These are phyloP conservation scores for Amanita rubescens DNA, from an alignment of 768 basidiomycete genomes.

Conservation along the genomic window DNA sequence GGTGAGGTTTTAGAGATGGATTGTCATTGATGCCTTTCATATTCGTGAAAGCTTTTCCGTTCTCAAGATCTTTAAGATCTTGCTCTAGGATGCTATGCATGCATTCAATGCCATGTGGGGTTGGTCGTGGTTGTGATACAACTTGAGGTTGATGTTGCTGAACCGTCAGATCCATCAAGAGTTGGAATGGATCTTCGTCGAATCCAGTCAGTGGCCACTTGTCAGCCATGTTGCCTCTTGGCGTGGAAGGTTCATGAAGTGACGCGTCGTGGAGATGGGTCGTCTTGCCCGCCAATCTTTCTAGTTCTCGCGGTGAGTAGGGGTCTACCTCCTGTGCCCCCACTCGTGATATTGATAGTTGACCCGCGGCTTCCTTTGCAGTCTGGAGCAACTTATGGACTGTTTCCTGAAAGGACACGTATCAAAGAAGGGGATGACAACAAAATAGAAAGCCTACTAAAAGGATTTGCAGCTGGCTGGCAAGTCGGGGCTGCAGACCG, in stretches of 20 bases:
- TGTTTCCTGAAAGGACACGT: constrained; percentile 24
- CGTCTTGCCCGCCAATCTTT: constrained; percentile 50
- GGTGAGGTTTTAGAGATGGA: background rate
- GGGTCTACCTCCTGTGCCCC: constrained; percentile 15
- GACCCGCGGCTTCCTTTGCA: constrained; percentile 34
- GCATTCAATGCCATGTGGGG: constrained; percentile 10
- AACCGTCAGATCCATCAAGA: background rate
- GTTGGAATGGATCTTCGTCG: constrained; percentile 7
- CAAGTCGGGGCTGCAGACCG: constrained; percentile 38
- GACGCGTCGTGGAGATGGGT: constrained; percentile 6
- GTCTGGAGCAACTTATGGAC: constrained; percentile 35
- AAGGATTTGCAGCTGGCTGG: constrained; percentile 37
- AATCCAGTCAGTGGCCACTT: background rate
- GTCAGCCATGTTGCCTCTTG: background rate
- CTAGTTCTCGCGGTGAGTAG: constrained; percentile 39
- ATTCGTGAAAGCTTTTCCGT: constrained; percentile 2
- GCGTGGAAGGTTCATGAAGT: background rate
- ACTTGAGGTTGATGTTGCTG: constrained; percentile 5
- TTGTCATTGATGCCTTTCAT: background rate
- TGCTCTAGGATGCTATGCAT: constrained; percentile 49
- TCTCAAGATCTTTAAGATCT: constrained; percentile 38
- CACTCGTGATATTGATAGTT: constrained; percentile 11
- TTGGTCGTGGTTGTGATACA: background rate
- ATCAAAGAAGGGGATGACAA: background rate
- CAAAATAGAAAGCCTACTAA: constrained; percentile 25